Percentiles rank a stretch among this genome's conserved stretches.
phyloP scores from a whole-genome alignment of 768 basidiomycete species.

The Neoboletus subvelutipes region DNA sequence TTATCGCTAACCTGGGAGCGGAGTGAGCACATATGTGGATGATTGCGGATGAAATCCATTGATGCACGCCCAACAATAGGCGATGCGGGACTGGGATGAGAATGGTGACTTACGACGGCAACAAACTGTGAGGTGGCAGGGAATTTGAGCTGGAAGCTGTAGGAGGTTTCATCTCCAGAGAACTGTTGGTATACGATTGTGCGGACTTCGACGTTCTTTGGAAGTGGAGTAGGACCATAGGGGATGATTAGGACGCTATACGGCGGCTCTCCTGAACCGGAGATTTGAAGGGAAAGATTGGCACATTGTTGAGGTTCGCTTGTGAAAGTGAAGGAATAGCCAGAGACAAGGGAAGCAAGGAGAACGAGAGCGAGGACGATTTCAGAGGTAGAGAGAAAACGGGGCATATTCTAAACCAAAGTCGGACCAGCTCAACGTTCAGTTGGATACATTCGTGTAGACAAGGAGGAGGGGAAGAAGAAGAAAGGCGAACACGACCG shows the following conservation, averaged over 20 bases:
- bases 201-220: slow-evolving; percentile 63
- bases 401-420: slow-evolving; percentile 11
- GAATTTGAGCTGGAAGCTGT: slow-evolving; percentile 59
- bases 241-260: slow-evolving; percentile 70
- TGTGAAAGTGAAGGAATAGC: slow-evolving; percentile 44
- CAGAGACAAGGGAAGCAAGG: slow-evolving; percentile 33
- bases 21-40: neutral
- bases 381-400: neutral
- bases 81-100: neutral
- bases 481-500: neutral
- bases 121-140: slow-evolving; percentile 73
- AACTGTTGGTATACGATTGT: slow-evolving; percentile 59
- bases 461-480: neutral
- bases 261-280: slow-evolving; percentile 63
- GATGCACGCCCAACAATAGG: neutral
- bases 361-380: slow-evolving; percentile 14
- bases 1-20: slow-evolving; percentile 53
- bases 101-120: slow-evolving; percentile 58
- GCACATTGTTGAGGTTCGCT: slow-evolving; percentile 62
- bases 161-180: slow-evolving; percentile 35
- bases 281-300: slow-evolving; percentile 57
- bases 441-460: slow-evolving; percentile 10
- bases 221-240: slow-evolving; percentile 58
- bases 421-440: slow-evolving; percentile 1
- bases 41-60: neutral